A percentile compares a stretch with the other conserved stretches of the same genome.
phyloP scores from a whole-genome alignment of 2,329 filamentous ascomycete species.

The Fusarium duplospermum region DNA sequence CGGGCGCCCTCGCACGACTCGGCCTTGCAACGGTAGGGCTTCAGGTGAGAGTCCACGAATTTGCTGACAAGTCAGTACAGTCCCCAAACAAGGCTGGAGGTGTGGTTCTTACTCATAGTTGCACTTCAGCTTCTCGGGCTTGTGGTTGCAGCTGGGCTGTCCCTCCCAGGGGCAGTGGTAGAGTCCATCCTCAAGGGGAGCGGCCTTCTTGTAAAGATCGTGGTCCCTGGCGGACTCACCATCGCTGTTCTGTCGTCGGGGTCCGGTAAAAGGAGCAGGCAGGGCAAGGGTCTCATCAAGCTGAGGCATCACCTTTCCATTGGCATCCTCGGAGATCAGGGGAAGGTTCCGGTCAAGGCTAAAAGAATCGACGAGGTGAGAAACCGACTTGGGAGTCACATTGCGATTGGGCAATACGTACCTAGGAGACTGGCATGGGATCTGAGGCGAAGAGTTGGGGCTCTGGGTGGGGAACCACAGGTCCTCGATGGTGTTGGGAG shows the following conservation, averaged over 20 bases:
- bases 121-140: conserved; percentile 96
- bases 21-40: conserved; percentile 95
- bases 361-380: conserved; percentile 37
- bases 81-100: background rate
- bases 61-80: conserved; percentile 71
- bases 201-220: conserved; percentile 75
- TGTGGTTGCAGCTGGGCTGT: conserved; percentile 80
- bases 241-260: conserved; percentile 62
- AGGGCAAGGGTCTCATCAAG: conserved; percentile 47
- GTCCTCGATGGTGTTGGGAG: conserved; percentile 62
- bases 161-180: conserved; percentile 94
- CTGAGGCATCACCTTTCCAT: conserved; percentile 37
- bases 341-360: conserved; percentile 49
- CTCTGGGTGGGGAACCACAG: conserved; percentile 54
- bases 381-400: conserved; percentile 21
- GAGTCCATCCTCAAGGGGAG: conserved; percentile 77
- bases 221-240: conserved; percentile 73
- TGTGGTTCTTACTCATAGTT: conserved; percentile 87
- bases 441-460: conserved; percentile 61
- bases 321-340: conserved; percentile 46
- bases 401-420: conserved; percentile 52
- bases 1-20: conserved; percentile 84
- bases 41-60: conserved; percentile 95
- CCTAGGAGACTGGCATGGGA: conserved; percentile 65
- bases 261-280: conserved; percentile 53